These are phyloP conservation scores for Diutina catenulata DNA, from an alignment of 1,139 yeast species.

Conservation along the genomic window DNA sequence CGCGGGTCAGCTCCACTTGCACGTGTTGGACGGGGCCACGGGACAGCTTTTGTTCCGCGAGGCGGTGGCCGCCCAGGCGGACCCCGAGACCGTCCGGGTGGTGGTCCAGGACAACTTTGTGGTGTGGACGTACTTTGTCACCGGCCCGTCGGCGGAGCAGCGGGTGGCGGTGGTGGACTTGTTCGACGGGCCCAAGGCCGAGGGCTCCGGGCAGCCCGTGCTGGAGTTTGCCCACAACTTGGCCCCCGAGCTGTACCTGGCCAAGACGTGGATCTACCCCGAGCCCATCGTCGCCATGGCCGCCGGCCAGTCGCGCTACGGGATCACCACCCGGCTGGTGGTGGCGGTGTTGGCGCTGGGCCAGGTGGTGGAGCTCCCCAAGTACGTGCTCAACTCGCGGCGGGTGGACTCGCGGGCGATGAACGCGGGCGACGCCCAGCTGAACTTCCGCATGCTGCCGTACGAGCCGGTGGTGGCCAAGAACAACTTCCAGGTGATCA, in stretches of 20 bases:
- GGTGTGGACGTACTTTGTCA: constrained; percentile 52
- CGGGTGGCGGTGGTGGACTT: constrained; percentile 66
- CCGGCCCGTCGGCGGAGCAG: constrained; percentile 39
- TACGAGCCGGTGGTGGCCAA: constrained; percentile 54
- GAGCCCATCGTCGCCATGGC: constrained; percentile 39
- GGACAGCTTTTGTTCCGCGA: constrained; percentile 51
- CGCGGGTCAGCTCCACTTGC: constrained; percentile 15
- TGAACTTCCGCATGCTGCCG: constrained; percentile 49
- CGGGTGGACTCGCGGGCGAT: constrained; percentile 45
- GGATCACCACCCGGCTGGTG: constrained; percentile 64
- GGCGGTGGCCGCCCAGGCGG: constrained; percentile 21
- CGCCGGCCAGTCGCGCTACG: constrained; percentile 55
- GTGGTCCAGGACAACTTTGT: constrained; percentile 80
- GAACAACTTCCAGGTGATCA: constrained; percentile 29
- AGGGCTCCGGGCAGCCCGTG: too few relatives aligned
- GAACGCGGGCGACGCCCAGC: constrained; percentile 38
- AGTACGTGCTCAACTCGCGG: constrained; percentile 48
- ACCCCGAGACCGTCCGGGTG: constrained; percentile 28
- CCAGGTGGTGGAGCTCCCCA: constrained; percentile 62
- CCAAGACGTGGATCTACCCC: constrained; percentile 54
- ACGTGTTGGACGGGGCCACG: constrained; percentile 54
- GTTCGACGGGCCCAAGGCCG: constrained; percentile 45
- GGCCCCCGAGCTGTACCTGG: constrained; percentile 16
- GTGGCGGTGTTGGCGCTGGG: constrained; percentile 49
- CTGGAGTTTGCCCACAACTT: constrained; percentile 14